phyloP scores from a whole-genome alignment of 176 grass and related monocot species.

The Hordeum marinum region DNA sequence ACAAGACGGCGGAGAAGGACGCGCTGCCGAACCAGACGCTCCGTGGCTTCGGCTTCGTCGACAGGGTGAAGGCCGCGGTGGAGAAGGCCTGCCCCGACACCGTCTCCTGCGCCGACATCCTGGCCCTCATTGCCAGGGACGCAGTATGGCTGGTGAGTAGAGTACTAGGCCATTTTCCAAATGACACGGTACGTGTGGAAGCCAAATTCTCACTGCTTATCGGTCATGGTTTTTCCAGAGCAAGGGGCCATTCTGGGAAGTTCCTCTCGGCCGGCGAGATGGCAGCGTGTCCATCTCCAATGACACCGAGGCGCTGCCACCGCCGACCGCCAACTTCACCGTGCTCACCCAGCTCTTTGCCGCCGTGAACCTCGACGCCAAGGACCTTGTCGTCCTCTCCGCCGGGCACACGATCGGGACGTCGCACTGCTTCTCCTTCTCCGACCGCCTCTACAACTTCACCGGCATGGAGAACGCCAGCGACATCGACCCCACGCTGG shows the following conservation, averaged over 20 bases:
- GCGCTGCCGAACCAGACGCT: slow-evolving; percentile 56
- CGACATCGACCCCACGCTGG: slow-evolving; percentile 61
- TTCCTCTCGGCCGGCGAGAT: slow-evolving; percentile 63
- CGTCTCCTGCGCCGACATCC: slow-evolving; percentile 85
- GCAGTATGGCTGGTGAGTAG: slow-evolving; percentile 63
- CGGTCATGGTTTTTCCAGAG: slow-evolving; percentile 26
- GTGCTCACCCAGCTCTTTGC: slow-evolving; percentile 47
- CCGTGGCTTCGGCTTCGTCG: slow-evolving; percentile 59
- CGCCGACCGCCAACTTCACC: slow-evolving; percentile 52
- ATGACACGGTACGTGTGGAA: not conserved
- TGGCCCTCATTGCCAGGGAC: slow-evolving; percentile 66
- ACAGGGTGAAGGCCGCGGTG: slow-evolving; percentile 67
- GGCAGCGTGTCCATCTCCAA: slow-evolving; percentile 48
- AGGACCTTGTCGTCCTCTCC: slow-evolving; percentile 80
- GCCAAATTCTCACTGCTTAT: not conserved
- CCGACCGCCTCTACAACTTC: slow-evolving; percentile 76
- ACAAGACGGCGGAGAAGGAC: slow-evolving; percentile 64
- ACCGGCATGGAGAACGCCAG: slow-evolving; percentile 50
- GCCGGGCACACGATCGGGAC: slow-evolving; percentile 88
- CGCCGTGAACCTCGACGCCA: slow-evolving; percentile 57
- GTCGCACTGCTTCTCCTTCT: slow-evolving; percentile 57
- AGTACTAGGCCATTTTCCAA: not conserved
- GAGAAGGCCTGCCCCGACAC: slow-evolving; percentile 62
- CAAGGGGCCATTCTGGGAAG: slow-evolving; percentile 68
- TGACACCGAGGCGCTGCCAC: slow-evolving; percentile 62